Conservation (phyloP, 2,329 filamentous ascomycete species). For the Alternaria dauci region DNA sequence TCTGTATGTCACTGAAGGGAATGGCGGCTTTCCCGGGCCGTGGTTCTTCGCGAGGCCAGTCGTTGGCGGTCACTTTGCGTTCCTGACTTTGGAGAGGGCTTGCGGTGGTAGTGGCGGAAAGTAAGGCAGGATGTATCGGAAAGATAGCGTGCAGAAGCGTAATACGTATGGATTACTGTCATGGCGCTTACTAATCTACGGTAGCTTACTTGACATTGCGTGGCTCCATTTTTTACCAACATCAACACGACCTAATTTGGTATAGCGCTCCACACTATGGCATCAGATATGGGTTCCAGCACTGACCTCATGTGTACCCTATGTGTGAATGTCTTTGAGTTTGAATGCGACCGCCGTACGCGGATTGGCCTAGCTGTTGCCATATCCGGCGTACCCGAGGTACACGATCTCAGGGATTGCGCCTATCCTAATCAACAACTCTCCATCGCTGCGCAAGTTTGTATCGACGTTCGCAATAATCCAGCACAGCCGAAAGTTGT, state of each 20-base stretch:
- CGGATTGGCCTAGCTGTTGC: background rate
- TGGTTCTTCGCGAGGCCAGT: constrained; percentile 84
- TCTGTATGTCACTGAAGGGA: constrained; percentile 80
- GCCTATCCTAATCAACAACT: background rate
- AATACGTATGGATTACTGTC: background rate
- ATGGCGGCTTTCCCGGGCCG: constrained; percentile 76
- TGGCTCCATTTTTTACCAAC: background rate
- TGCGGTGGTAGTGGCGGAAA: constrained; percentile 65
- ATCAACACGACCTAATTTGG: background rate
- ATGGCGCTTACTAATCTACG: background rate
- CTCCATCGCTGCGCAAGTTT: background rate
- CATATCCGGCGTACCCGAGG: background rate
- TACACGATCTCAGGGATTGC: background rate
- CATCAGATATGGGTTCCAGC: background rate
- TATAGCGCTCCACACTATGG: background rate
- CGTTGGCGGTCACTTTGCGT: constrained; percentile 85
- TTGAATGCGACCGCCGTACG: background rate
- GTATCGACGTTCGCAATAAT: background rate
- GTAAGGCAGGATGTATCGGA: background rate
- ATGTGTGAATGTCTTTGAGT: background rate
- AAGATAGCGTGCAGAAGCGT: background rate
- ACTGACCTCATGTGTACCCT: background rate
- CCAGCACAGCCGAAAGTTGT: background rate
- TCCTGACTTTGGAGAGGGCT: constrained; percentile 80
- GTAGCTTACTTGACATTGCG: background rate